Percentiles rank a stretch among this genome's conserved stretches.
These are phyloP conservation scores for Sergeia podlipaevii DNA, from an alignment of 208 protist genomes.

Conservation along the genomic window DNA sequence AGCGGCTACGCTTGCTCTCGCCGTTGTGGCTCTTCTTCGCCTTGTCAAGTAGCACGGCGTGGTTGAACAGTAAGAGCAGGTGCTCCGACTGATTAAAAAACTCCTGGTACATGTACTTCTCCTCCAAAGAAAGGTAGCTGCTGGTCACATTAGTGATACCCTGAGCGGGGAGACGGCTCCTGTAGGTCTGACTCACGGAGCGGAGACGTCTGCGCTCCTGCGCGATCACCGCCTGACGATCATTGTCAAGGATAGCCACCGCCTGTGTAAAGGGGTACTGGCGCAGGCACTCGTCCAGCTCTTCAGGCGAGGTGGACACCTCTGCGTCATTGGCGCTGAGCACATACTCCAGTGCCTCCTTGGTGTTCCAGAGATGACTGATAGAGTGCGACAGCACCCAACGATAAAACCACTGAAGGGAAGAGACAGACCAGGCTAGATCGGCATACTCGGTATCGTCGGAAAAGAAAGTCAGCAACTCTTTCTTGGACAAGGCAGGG, in stretches of 20 bases:
- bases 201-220: constrained; percentile 66
- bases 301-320: constrained; percentile 38
- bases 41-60: constrained; percentile 41
- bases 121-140: constrained; percentile 66
- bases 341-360: constrained; percentile 80
- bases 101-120: constrained; percentile 88
- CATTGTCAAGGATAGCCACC: constrained; percentile 54
- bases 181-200: constrained; percentile 67
- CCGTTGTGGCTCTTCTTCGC: constrained; percentile 7
- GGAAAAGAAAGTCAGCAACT: constrained; percentile 52
- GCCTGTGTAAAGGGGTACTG: constrained; percentile 53
- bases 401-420: constrained; percentile 79
- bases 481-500: constrained; percentile 11
- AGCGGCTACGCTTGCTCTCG: background rate
- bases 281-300: constrained; percentile 42
- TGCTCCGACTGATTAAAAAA: constrained; percentile 85
- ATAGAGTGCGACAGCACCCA: constrained; percentile 84
- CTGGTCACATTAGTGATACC: constrained; percentile 59
- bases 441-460: constrained; percentile 45
- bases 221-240: constrained; percentile 60
- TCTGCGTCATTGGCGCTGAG: constrained; percentile 34
- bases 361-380: constrained; percentile 56
- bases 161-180: constrained; percentile 38
- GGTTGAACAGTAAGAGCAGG: constrained; percentile 55
- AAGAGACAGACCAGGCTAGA: constrained; percentile 64